These are phyloP conservation scores for Colletotrichum cuscutae DNA, from an alignment of 2,329 filamentous ascomycete species.

Conservation along the genomic window DNA sequence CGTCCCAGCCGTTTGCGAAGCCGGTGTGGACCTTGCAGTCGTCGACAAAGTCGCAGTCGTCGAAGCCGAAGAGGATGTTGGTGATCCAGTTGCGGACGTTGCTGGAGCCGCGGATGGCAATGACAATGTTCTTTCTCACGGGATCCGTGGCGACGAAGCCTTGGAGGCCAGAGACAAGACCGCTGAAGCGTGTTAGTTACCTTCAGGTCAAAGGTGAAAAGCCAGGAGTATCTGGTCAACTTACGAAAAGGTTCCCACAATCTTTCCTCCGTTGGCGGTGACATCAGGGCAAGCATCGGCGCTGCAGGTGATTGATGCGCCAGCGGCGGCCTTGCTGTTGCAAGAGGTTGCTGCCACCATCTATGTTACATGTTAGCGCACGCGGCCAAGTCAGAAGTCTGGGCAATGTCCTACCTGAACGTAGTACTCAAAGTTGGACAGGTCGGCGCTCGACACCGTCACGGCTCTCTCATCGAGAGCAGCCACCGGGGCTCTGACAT, in stretches of 20 bases:
- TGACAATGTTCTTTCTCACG: slow-evolving; percentile 62
- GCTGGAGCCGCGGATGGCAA: slow-evolving; percentile 68
- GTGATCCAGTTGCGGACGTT: slow-evolving; percentile 71
- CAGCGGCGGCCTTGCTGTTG: slow-evolving; percentile 54
- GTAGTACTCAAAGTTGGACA: slow-evolving; percentile 57
- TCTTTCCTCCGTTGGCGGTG: slow-evolving; percentile 52
- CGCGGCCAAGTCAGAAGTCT: background rate
- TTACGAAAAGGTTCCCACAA: slow-evolving; percentile 52
- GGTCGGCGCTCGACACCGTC: slow-evolving; percentile 36
- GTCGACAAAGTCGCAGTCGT: slow-evolving; percentile 48
- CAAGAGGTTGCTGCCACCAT: slow-evolving; percentile 65
- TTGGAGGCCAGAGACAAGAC: slow-evolving; percentile 53
- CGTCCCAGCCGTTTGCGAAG: slow-evolving; percentile 68
- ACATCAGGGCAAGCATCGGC: slow-evolving; percentile 55
- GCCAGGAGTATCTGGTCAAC: background rate
- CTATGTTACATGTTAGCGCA: background rate
- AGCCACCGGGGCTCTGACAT: slow-evolving; percentile 15
- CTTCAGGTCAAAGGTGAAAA: slow-evolving; percentile 14
- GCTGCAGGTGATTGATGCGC: slow-evolving; percentile 55
- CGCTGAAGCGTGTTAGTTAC: slow-evolving; percentile 43
- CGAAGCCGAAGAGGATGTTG: slow-evolving; percentile 52
- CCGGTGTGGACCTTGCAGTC: slow-evolving; percentile 66
- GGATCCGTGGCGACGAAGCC: slow-evolving; percentile 64
- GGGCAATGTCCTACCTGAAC: slow-evolving; percentile 46
- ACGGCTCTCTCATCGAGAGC: slow-evolving; percentile 43